Base-by-base conservation (phyloP, 306 rosid species). In the Lathyrus aphaca region DNA sequence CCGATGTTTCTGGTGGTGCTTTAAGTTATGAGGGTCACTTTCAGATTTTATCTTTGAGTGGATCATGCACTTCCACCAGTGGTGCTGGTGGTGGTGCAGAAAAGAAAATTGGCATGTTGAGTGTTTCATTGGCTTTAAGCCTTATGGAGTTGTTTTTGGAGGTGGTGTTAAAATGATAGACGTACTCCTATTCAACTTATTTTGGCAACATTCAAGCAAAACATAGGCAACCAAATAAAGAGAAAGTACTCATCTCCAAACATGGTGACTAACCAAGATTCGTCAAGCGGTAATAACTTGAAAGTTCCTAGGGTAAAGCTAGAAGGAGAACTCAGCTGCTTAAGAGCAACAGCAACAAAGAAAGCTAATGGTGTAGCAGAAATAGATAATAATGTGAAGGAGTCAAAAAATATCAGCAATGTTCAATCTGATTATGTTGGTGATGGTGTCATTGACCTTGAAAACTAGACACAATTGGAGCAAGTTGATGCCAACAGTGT, bases 11-110 rank as follows among this genome's bases (percentile, higher is more conserved):
- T 2, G 68, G 62, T 29, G 69, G 16, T 61, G 0, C 8, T 54
- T 6, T 39, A 57, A 86, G 39, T 81, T 72, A 64, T n/a, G 82
- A 88, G 91, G 97, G 95, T 5, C 23, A 4, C 10, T 91, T 83
- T 72, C 87, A 83, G 72, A 88, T 88, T 53, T 14, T 88, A 12
- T 6, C 53, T 1, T 74, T 91, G 6, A 11, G 64, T 23, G 92
- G 95, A 71, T 75, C 87, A 29, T 79, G 43, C 62, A 27, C 77
- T 51, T 68, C 6, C 4, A 8, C 18, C n/a, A n/a, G n/a, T n/a
- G n/a, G n/a, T n/a, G n/a, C n/a, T n/a, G n/a, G n/a, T 50, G 56
- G 44, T 50, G 69, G 72, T 23, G 4, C 21, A 18, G 7, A 4
- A 5, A 48, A 30, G 4, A 82, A 42, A 66, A 64, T 0, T 15